Base-by-base conservation (phyloP, 441 rosid genomes). In the Lepidium campestre region DNA sequence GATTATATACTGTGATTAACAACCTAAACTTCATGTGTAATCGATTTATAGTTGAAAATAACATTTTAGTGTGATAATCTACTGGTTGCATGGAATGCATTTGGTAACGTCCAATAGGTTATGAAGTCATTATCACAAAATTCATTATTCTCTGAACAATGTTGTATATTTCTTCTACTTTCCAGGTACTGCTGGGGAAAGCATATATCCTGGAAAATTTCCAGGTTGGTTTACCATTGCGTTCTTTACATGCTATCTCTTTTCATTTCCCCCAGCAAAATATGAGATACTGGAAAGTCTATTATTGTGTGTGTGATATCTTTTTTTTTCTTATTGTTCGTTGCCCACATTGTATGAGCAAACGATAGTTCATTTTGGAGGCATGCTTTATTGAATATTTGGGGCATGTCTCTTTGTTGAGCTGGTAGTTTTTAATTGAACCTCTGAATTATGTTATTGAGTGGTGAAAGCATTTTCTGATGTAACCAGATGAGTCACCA, bases 151-250 rank as follows among this genome's bases (percentile, higher is more conserved):
- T 57, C 56, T 40, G 6, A 49, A 32, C 23, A 10, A 15, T 22
- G 46, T 58, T 44, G 47, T 27, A 29, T 62, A 37, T 75, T 60
- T 44, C 48, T 19, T 77, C 60, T 34, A 41, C 19, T 48, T 65
- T 79, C 62, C 81, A 93, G 99, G 99, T 41, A 80, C 90, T 69
- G 77, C 83, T 71, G 99, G 99, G 65, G 97, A 93, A 77, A 87
- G 96, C 82, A 91, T 93, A 60, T 93, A 86, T 67, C 90, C 74
- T 42, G 85, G 78, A 29, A 85, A 81, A 50, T 93, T 93, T 82
- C 96, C 99, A 48, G 99, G 99, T 93, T 69, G 75, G 90, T 73
- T 44, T 70, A 17, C 57, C 50, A 34, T 19, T 57, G 13, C 20
- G 20, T 49, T 61, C 14, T 35, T 32, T 53, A 66, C n/a, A 11